phyloP scores from a whole-genome alignment of 1,139 yeast genomes.

The Chernovozyma aurita region DNA sequence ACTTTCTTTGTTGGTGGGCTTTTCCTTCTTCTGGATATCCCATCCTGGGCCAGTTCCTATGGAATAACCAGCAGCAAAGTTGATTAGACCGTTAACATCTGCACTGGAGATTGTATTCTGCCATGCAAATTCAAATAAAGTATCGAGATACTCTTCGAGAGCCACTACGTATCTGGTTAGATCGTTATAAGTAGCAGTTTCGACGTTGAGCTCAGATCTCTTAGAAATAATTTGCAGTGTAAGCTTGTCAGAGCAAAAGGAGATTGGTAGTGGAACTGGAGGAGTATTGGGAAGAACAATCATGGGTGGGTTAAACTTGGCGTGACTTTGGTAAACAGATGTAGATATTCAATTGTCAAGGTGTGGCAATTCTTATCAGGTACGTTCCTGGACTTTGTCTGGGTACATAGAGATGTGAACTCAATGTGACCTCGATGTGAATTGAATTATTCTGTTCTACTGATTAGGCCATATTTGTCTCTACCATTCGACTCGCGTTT shows the following conservation, averaged over 20 bases:
- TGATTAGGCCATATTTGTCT: too few species aligned
- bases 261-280: conserved; percentile 18
- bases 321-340: too few species aligned
- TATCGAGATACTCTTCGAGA: conserved; percentile 31
- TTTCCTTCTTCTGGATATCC: neutral
- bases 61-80: conserved; percentile 4
- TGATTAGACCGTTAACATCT: conserved; percentile 4
- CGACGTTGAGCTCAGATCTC: conserved; percentile 15
- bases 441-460: too few species aligned
- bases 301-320: conserved; percentile 17
- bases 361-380: too few species aligned
- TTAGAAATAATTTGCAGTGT: conserved; percentile 13
- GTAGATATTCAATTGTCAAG: too few species aligned
- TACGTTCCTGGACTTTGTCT: too few species aligned
- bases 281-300: conserved; percentile 32
- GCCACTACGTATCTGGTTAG: conserved; percentile 28
- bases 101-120: neutral
- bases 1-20: neutral
- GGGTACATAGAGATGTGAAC: too few species aligned
- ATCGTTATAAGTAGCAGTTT: conserved; percentile 22
- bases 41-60: conserved; percentile 4
- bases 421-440: too few species aligned
- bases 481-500: too few species aligned
- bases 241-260: conserved; percentile 7
- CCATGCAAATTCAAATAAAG: conserved; percentile 13